Base-by-base conservation (phyloP, 1,284 basidiomycete species). In the Cryptococcus sp. region DNA sequence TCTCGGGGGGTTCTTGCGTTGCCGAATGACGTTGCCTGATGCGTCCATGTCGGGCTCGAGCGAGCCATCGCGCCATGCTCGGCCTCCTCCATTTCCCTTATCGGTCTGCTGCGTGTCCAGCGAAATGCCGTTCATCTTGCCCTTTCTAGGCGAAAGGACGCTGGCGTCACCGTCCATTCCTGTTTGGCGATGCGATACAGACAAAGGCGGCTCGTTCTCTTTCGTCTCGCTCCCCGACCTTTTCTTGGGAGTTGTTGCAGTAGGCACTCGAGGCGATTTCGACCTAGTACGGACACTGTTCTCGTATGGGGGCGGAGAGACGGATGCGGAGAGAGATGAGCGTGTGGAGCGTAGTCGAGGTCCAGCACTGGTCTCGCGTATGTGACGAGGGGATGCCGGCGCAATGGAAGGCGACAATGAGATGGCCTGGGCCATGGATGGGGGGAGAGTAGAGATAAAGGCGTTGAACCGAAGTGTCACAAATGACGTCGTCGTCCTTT, bases 31-130 rank as follows among this genome's bases (percentile, higher is more conserved):
- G 43, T 39, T 39, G 22, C 52, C 54, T 16, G 57, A 54, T 7
- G n/a, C 40, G 20, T 58, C 46, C 16, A 40, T n/a, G 17, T 63
- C 59, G 3, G 45, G 26, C 37, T 62, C 63, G 22, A 58, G 43
- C 23, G 58, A 61, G 15, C 64, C 59, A 52, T 64, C 60, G 39
- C 62, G 17, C 56, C 55, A 64, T 29, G 47, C 38, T 26, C 51
- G 47, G 11, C 59, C 55, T 26, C 55, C 55, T 13, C 57, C 61
- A 47, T 61, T 65, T 10, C 41, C 41, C 22, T 22, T 44, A 44
- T 44, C 41, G 29, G 29, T 34, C 5, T 34, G 29, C 29, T 34
- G 29, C 29, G 29, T 13, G 29, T 34, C 29, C 13, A 34, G 8
- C 13, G 29, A 34, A 34, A 34, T 34, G 2, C 29, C 29, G 29